These are phyloP conservation scores for Fragaria nilgerrensis DNA, from an alignment of 306 rosid genomes.

Conservation along the genomic window DNA sequence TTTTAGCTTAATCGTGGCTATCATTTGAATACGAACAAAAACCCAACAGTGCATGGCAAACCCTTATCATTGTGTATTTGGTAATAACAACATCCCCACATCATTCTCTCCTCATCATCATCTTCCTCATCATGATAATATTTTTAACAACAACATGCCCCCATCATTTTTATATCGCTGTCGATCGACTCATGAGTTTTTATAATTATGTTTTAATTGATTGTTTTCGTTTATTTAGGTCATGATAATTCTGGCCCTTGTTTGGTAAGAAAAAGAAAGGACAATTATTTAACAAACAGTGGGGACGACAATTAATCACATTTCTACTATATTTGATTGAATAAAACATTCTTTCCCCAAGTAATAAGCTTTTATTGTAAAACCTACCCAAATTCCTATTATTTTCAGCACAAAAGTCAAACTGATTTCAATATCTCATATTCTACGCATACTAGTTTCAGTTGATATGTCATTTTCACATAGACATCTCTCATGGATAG, in stretches of 20 bases:
- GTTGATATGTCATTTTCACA: background rate
- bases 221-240: background rate
- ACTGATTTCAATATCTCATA: background rate
- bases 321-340: background rate
- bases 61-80: constrained; percentile 38
- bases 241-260: constrained; percentile 18
- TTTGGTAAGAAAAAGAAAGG: constrained; percentile 22
- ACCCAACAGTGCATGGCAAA: constrained; percentile 33
- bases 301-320: no score
- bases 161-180: background rate
- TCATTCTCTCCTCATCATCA: background rate
- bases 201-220: background rate
- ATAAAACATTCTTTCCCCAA: constrained; percentile 2
- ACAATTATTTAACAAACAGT: constrained; percentile 17
- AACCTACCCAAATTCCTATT: background rate
- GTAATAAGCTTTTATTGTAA: background rate
- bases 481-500: background rate
- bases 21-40: constrained; percentile 32
- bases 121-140: background rate
- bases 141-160: background rate
- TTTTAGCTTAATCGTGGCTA: no score
- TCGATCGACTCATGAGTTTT: background rate
- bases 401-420: background rate
- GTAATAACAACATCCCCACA: constrained; percentile 28
- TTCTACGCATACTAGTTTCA: background rate